phyloP scores from a whole-genome alignment of 1,284 basidiomycete genomes.

The Cutaneotrichosporon daszewskae region DNA sequence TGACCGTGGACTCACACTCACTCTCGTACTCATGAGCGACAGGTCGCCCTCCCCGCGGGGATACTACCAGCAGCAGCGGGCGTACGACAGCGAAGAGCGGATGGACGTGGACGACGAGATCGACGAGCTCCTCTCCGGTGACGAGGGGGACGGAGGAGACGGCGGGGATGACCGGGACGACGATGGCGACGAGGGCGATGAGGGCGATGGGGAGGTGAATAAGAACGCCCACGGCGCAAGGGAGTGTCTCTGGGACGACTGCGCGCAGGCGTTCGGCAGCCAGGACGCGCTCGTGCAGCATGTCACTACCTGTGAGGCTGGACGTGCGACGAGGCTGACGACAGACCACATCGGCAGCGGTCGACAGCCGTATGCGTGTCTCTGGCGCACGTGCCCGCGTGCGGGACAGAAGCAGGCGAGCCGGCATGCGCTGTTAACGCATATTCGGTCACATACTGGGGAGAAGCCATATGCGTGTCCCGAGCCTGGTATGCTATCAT shows the following conservation, averaged over 20 bases:
- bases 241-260: constrained; percentile 30
- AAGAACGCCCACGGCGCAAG: background rate
- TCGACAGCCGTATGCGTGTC: constrained; percentile 29
- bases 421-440: constrained; percentile 46
- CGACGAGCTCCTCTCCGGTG: constrained; percentile 25
- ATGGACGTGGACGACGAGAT: constrained; percentile 31
- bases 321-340: background rate
- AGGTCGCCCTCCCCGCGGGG: too few relatives aligned
- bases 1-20: too few relatives aligned
- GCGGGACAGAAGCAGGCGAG: constrained; percentile 34
- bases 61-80: too few relatives aligned
- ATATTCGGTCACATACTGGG: constrained; percentile 93
- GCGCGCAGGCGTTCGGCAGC: constrained; percentile 15
- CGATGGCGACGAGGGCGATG: constrained; percentile 4
- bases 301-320: constrained; percentile 24
- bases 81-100: background rate
- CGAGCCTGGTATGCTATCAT: constrained; percentile 48
- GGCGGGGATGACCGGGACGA: constrained; percentile 3
- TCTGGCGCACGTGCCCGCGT: constrained; percentile 32
- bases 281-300: constrained; percentile 29
- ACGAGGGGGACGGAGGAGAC: constrained; percentile 1
- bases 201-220: background rate
- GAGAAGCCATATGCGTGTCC: constrained; percentile 92
- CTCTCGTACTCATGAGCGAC: too few relatives aligned
- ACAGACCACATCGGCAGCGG: constrained; percentile 28